Evolutionary conservation across 768 basidiomycete species (phyloP).

Genomic region (Saitozyma sp.): DNA sequence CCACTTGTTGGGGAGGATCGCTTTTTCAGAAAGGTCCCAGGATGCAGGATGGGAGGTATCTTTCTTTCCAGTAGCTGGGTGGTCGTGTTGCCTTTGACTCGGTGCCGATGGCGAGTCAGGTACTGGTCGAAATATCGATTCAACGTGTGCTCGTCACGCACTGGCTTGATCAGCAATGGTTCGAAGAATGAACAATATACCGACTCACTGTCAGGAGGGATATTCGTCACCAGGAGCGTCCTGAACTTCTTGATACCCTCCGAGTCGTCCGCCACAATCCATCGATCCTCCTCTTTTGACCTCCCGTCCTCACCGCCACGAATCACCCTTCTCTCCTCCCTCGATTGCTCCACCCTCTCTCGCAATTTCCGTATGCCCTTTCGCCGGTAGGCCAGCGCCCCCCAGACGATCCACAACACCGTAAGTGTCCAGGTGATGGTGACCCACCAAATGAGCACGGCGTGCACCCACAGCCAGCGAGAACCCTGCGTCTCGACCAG

Average conservation of each 20-base stretch:
- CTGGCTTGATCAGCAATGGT: conserved; percentile 31
- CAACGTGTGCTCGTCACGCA: conserved; percentile 72
- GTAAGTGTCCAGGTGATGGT: conserved; percentile 43
- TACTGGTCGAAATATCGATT: conserved; percentile 76
- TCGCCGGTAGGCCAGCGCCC: conserved; percentile 46
- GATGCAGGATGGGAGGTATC: not conserved
- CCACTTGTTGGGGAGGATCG: not conserved
- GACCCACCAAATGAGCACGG: conserved; percentile 49
- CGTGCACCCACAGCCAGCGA: conserved; percentile 50
- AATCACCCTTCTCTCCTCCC: not conserved
- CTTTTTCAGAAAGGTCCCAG: not conserved
- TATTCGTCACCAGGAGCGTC: conserved; percentile 83
- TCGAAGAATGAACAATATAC: not conserved
- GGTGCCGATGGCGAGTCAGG: conserved; percentile 28
- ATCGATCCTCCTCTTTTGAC: conserved; percentile 3
- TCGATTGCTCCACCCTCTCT: conserved; percentile 7
- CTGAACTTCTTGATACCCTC: conserved; percentile 54
- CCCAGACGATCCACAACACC: conserved; percentile 49
- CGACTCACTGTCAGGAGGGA: conserved; percentile 59
- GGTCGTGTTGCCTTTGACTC: conserved; percentile 1
- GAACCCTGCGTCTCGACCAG: conserved; percentile 33
- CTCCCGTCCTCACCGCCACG: not conserved
- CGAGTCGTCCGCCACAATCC: conserved; percentile 22
- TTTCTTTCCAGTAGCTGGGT: not conserved
- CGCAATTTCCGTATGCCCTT: conserved; percentile 24